phyloP scores from a whole-genome alignment of 768 basidiomycete genomes.

The Gloeostereum incarnatum region DNA sequence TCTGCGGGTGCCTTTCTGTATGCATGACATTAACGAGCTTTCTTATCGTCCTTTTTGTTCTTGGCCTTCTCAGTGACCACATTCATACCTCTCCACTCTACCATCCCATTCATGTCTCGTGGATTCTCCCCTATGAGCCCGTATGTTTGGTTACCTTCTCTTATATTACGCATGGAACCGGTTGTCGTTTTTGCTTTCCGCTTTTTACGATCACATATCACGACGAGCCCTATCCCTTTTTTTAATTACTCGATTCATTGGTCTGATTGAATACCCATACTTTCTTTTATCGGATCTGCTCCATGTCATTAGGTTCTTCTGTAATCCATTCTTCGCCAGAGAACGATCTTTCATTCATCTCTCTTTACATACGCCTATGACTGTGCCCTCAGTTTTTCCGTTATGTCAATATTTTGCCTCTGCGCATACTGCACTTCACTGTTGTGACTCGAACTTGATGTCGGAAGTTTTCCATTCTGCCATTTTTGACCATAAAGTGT shows the following conservation, averaged over 20 bases:
- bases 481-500: too few species aligned
- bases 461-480: too few species aligned
- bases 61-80: constrained; percentile 25
- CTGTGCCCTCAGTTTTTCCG: too few species aligned
- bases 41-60: constrained; percentile 17
- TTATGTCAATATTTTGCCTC: too few species aligned
- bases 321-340: constrained; percentile 39
- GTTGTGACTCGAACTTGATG: too few species aligned
- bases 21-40: constrained; percentile 36
- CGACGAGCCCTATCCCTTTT: constrained; percentile 54
- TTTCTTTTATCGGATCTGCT: constrained; percentile 49
- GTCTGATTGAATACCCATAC: constrained; percentile 52
- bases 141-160: constrained; percentile 20
- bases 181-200: constrained; percentile 37
- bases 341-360: constrained; percentile 6
- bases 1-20: constrained; percentile 15
- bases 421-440: too few species aligned
- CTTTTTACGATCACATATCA: constrained; percentile 52
- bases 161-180: constrained; percentile 45
- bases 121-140: constrained; percentile 23
- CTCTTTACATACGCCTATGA: too few species aligned
- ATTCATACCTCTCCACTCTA: constrained; percentile 26
- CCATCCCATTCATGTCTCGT: constrained; percentile 27
- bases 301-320: constrained; percentile 47
- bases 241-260: constrained; percentile 64